Base-by-base conservation (phyloP, 2,329 filamentous ascomycete species). In the Fusarium sp. region DNA sequence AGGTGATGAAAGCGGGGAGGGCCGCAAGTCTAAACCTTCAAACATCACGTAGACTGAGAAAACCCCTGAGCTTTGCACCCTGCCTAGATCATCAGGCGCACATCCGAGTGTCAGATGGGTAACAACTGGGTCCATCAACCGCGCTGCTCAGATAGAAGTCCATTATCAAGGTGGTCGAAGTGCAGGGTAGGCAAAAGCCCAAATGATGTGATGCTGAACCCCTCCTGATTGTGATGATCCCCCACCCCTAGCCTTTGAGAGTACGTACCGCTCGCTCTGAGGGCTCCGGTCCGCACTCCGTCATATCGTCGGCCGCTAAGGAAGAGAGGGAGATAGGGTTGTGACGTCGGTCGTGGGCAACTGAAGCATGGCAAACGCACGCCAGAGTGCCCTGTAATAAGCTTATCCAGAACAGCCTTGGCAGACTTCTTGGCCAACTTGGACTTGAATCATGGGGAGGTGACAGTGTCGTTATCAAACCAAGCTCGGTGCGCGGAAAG, bases 191-290 rank as follows among this genome's bases (percentile, higher is more conserved):
- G 8, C 6, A 12, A 5, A 25, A 47, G 30, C 2, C 9, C 30
- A 11, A 33, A 63, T 47, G 43, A 50, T 69, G 22, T 32, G 45
- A 56, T 40, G 17, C 47, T 35, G 50, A 64, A 45, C 72, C 72
- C 72, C 72, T 73, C 72, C 63, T 62, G 56, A 72, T 73, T 58
- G 60, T 50, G 69, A 52, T 63, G 72, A 74, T 75, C 72, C 72
- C 72, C 72, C 72, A 75, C 72, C 59, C 70, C 59, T 74, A 74
- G 56, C 65, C 17, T n/a, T 14, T 10, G 50, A 54, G 27, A 20
- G 50, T 54, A 54, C 50, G 50, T 32, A 54, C 50, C 30, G 37
- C 38, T 32, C 58, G 10, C 40, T 12, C 33, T 30, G 22, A 58
- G 22, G 20, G 38, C 25, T 22, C 30, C 30, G 12, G 58, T 33